Evolutionary conservation across 805 yeast species (phyloP), one percentile per base, ranked within the genome.

Genomic region (Kuraishia piskuri): DNA sequence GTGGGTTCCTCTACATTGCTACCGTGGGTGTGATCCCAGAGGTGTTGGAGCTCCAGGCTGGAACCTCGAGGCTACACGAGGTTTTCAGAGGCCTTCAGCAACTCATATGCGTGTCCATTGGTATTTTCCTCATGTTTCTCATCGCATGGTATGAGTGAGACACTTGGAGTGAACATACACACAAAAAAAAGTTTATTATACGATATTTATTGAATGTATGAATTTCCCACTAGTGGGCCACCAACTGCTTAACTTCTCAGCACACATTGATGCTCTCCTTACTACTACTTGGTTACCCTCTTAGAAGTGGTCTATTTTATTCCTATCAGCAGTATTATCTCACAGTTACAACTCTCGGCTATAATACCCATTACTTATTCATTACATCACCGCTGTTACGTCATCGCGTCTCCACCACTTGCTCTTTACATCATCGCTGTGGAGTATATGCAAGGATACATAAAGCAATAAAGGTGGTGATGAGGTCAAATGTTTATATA

Each of bases 21-120:
- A 76, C 86, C 0, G 84, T 84, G 22, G 86, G 88, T 48, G 86
- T 86, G n/a, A 79, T 86, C 44, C 92, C 94, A 1, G 90, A 86
- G 61, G 65, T 86, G 22, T 66, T 86, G 48, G 83, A 78, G 59
- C 58, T 76, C 2, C 68, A 66, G 20, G 55, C 57, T 3, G 66
- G 65, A 6, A 65, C 68, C 19, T 59, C 75, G 12, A 72, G 75
- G 58, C 51, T 55, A 7, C 63, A 68, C 31, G 84, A 76, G 56
- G 45, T 72, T 6, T 51, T 58, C 31, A 73, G 68, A 48, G 78
- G 77, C 45, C 3, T 72, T 2, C 61, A 65, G 2, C 90, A 86
- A 63, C 57, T 83, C 45, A 50, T 70, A 19, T 79, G 78, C 45
- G 69, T 82, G 53, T 59, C 73, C 20, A 65, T 77, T 20, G 91